Base-by-base conservation (phyloP, 345 rosid species). In the Camelina neglecta region DNA sequence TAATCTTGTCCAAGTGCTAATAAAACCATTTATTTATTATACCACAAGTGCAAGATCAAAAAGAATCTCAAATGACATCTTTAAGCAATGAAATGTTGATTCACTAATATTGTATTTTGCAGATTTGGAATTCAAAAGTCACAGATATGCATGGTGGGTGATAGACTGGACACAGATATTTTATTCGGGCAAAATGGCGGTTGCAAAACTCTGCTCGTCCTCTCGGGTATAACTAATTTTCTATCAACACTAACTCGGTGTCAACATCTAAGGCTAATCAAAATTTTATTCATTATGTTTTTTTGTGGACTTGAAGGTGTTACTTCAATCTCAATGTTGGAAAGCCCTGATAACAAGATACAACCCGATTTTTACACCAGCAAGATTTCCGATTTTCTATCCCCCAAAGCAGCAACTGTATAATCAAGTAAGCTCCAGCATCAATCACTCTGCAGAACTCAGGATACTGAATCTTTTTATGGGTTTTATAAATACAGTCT, bases 131-230 rank as follows among this genome's bases (percentile, higher is more conserved):
- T 94, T 57, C 80, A 44, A 55, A 95, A 87, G 85, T 92, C 98
- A 9, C 89, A 90, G 76, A 95, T 95, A 85, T 95, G 99, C 82
- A 92, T 95, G 98, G 99, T 95, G 11, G 98, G 99, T 45, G 98
- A 95, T 82, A 87, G 98, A 83, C 67, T 92, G 78, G 98, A 95
- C 66, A 93, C 99, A 6, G 98, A 95, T 67, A 89, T 95, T 67
- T 84, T 95, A 48, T 95, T 89, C 12, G 97, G 98, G 45, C 94
- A 95, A 71, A 89, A 89, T 59, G 96, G 93, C 39, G 97, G 96
- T 68, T 95, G 97, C 86, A 92, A 86, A 81, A 92, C 99, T 65
- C 98, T 95, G 39, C 92, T 95, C 6, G 98, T 90, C 84, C 96
- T 95, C 70, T 95, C 99, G 13, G 98, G 98, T 92, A 77, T 51